Conservation (phyloP, 305 asterid species). For the Plantago lanceolata region DNA sequence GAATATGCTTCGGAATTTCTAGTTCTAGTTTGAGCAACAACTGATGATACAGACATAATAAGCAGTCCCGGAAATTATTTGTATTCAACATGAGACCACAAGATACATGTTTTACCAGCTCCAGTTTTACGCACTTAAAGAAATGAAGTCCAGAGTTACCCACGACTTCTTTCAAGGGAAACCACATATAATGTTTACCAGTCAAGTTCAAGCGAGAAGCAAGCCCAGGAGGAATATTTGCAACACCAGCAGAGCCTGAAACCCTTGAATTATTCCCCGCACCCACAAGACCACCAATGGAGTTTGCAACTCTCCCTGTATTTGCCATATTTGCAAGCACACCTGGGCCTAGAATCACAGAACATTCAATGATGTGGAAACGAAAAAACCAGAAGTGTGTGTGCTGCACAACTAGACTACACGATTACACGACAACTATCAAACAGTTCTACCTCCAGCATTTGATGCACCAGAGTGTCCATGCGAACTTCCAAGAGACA, state of each 20-base stretch:
- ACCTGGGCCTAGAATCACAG: slow-evolving; percentile 53
- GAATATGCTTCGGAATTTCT: neutral
- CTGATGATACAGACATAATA: neutral
- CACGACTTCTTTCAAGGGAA: slow-evolving; percentile 5
- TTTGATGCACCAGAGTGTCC: slow-evolving; percentile 69
- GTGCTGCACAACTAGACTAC: slow-evolving; percentile 21
- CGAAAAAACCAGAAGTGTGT: slow-evolving; percentile 19
- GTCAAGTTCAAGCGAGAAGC: slow-evolving; percentile 73
- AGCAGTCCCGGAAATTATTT: neutral
- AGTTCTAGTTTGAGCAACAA: neutral
- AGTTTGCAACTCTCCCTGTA: slow-evolving; percentile 58
- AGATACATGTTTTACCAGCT: neutral
- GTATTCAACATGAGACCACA: neutral
- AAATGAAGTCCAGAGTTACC: slow-evolving; percentile 1
- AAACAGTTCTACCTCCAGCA: slow-evolving; percentile 57
- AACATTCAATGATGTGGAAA: slow-evolving; percentile 32
- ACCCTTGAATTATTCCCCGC: slow-evolving; percentile 68
- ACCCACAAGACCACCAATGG: slow-evolving; percentile 61
- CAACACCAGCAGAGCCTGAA: slow-evolving; percentile 59
- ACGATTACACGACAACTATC: slow-evolving; percentile 11
- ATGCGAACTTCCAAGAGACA: slow-evolving; percentile 70
- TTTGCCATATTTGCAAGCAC: slow-evolving; percentile 66
- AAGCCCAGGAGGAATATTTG: slow-evolving; percentile 67
- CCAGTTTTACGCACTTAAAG: neutral
- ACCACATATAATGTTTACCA: slow-evolving; percentile 39